These are phyloP conservation scores for Phytophthora palmivora DNA, from an alignment of 352 stramenopile species.

Conservation along the genomic window DNA sequence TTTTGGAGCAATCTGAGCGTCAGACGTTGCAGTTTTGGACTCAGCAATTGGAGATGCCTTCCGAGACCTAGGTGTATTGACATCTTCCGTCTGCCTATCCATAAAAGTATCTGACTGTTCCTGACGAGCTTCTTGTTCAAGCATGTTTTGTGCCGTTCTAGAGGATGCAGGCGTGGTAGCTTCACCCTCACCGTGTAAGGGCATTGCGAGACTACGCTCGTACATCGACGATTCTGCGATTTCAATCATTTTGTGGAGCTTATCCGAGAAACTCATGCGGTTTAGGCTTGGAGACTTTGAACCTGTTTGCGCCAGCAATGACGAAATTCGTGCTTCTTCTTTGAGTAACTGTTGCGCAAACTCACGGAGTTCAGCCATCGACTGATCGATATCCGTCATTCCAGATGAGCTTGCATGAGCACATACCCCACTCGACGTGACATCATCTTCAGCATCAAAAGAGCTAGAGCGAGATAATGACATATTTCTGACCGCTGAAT, in stretches of 20 bases:
- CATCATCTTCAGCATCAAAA: slow-evolving; percentile 7
- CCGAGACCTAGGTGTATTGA: background rate
- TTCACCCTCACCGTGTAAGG: slow-evolving; percentile 2
- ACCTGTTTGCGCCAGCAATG: slow-evolving; percentile 46
- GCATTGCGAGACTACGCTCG: slow-evolving; percentile 34
- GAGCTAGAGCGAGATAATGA: slow-evolving; percentile 18
- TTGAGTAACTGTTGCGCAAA: slow-evolving; percentile 68
- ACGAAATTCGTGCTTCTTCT: slow-evolving; percentile 64
- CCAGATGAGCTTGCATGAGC: slow-evolving; percentile 5
- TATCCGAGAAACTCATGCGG: slow-evolving; percentile 78
- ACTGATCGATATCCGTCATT: slow-evolving; percentile 36
- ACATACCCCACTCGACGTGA: background rate
- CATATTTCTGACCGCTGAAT: slow-evolving; percentile 2
- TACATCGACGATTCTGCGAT: slow-evolving; percentile 78
- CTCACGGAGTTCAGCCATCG: slow-evolving; percentile 61
- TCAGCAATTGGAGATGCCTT: slow-evolving; percentile 13
- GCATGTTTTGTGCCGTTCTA: background rate
- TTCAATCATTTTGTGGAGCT: slow-evolving; percentile 85
- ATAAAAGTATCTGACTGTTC: background rate
- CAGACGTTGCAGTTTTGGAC: slow-evolving; percentile 12
- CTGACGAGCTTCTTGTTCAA: background rate
- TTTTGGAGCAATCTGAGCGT: slow-evolving; percentile 24
- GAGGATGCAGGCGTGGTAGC: background rate
- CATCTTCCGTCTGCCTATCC: background rate
- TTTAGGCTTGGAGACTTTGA: slow-evolving; percentile 62